A percentile compares a stretch with the other conserved stretches of the same genome.
These are phyloP conservation scores for Guadua angustifolia DNA, from an alignment of 176 grass and related monocot species.

Conservation along the genomic window DNA sequence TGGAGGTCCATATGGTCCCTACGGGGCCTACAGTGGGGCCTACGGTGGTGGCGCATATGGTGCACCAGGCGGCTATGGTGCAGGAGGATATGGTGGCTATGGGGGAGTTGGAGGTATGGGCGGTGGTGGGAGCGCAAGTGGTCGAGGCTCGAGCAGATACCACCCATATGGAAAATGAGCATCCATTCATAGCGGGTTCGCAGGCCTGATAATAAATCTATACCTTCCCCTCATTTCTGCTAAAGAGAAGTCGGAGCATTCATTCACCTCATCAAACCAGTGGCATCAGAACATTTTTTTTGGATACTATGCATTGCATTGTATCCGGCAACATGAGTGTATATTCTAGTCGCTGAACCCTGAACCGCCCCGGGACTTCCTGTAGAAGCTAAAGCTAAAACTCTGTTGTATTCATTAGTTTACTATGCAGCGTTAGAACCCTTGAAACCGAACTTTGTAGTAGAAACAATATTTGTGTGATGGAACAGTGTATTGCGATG, in stretches of 20 bases:
- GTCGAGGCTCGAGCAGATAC: slow-evolving; percentile 69
- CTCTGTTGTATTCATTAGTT: slow-evolving; percentile 46
- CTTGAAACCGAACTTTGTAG: slow-evolving; percentile 20
- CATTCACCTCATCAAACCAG: slow-evolving; percentile 12
- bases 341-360: slow-evolving; percentile 38
- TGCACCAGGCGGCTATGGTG: slow-evolving; percentile 57
- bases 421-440: slow-evolving; percentile 28
- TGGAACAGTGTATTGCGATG: slow-evolving; percentile 8
- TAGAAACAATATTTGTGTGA: slow-evolving; percentile 39
- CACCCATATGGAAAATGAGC: slow-evolving; percentile 80
- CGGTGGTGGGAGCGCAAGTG: slow-evolving; percentile 33
- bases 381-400: slow-evolving; percentile 38
- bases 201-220: slow-evolving; percentile 51
- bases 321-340: slow-evolving; percentile 27
- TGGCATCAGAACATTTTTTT: slow-evolving; percentile 27
- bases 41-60: slow-evolving; percentile 56
- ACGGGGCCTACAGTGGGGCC: slow-evolving; percentile 57
- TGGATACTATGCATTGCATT: slow-evolving; percentile 6
- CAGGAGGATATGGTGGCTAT: slow-evolving; percentile 59
- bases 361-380: slow-evolving; percentile 6
- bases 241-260: slow-evolving; percentile 30
- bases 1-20: slow-evolving; percentile 60
- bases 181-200: neutral
- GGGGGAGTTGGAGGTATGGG: slow-evolving; percentile 61
- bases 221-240: slow-evolving; percentile 26